These are phyloP conservation scores for Schizonepeta tenuifolia DNA, from an alignment of 257 asterid species.

Conservation along the genomic window DNA sequence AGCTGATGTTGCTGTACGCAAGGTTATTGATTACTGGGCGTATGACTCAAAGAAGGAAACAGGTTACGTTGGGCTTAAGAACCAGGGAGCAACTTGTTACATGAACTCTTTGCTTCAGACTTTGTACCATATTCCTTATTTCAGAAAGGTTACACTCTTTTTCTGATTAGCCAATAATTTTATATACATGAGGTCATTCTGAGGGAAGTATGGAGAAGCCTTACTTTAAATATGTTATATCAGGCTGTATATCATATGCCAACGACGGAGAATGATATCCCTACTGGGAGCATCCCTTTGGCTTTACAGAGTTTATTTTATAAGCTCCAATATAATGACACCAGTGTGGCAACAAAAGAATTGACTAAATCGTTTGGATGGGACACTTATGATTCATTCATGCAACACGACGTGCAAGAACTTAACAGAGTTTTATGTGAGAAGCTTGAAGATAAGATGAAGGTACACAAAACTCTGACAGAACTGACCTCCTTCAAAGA, in stretches of 20 bases:
- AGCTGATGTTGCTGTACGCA: conserved; percentile 75
- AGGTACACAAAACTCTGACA: conserved; percentile 49
- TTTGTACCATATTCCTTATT: conserved; percentile 86
- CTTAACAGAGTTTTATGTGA: conserved; percentile 85
- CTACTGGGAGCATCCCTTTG: conserved; percentile 84
- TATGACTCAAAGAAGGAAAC: conserved; percentile 79
- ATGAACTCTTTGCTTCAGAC: conserved; percentile 91
- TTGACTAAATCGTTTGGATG: conserved; percentile 91
- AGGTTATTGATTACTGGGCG: conserved; percentile 64
- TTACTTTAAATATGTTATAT: conserved; percentile 33
- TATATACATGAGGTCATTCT: conserved; percentile 25
- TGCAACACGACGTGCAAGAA: conserved; percentile 97
- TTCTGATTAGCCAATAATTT: conserved; percentile 28
- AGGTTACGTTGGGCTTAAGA: conserved; percentile 86
- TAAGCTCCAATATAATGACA: conserved; percentile 85
- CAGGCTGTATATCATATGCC: conserved; percentile 99
- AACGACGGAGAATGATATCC: conserved; percentile 90
- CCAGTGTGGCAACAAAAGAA: conserved; percentile 91
- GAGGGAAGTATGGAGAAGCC: conserved; percentile 31
- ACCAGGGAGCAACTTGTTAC: conserved; percentile 96
- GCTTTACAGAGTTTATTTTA: conserved; percentile 90
- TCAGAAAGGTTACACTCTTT: conserved; percentile 63
- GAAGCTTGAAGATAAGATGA: conserved; percentile 94
- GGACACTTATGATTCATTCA: conserved; percentile 88
- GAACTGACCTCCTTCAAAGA: not conserved